Conservation (phyloP, 495 filamentous ascomycete species). For the Xylaria venustula region DNA sequence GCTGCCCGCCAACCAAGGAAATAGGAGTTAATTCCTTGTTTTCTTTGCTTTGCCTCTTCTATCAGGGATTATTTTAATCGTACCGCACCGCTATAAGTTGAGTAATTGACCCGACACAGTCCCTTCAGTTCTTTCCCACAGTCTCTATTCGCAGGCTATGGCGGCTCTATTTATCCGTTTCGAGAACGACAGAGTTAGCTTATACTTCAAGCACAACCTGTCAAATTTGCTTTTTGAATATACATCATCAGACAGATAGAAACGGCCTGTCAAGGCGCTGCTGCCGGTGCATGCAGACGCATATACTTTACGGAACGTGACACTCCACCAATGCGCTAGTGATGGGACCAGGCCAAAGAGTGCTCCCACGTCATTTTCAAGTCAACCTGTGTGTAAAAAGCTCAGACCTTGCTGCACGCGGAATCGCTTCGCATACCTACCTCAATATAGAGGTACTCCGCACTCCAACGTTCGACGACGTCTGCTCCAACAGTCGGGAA, state of each 20-base stretch:
- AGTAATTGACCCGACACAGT: too few relatives aligned
- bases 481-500: conserved; percentile 1
- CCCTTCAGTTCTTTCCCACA: too few relatives aligned
- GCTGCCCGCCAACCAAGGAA: not conserved
- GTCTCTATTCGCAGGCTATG: not conserved
- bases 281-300: not conserved
- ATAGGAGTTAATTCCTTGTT: not conserved
- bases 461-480: not conserved
- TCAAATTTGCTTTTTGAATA: too few relatives aligned
- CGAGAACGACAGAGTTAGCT: not conserved
- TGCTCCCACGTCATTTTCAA: not conserved
- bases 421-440: not conserved
- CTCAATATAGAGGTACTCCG: not conserved
- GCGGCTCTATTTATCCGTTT: not conserved
- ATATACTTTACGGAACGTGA: conserved; percentile 8
- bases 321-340: not conserved
- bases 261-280: not conserved
- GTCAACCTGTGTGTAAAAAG: not conserved
- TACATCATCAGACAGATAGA: too few relatives aligned
- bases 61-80: not conserved
- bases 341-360: not conserved
- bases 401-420: not conserved
- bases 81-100: too few relatives aligned
- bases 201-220: too few relatives aligned
- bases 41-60: not conserved